Evolutionary conservation across 257 asterid species (phyloP), one percentile per base, ranked within the genome.

Genomic region (Haberlea rhodopensis): DNA sequence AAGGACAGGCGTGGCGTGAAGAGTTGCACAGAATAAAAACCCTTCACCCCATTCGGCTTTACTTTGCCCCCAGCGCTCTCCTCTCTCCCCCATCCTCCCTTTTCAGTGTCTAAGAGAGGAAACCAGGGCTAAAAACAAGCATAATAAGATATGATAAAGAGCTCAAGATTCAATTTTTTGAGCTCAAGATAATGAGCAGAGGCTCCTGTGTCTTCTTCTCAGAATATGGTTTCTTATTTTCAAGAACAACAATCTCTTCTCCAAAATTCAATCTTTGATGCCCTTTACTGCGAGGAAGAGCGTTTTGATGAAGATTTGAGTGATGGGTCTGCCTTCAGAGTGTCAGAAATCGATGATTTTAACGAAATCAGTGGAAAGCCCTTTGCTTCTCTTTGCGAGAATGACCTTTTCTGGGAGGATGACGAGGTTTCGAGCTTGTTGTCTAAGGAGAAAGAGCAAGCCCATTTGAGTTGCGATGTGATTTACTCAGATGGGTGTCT

Each of bases 341-440:
- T 66, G 9, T 69, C 76, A 2, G 76, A 73, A 28, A 69, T 51
- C 28, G 72, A 69, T 27, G 71, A 69, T 68, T 52, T 45, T 58
- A 18, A 32, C 19, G 65, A 69, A 66, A 72, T 74, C 76, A 53
- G 66, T 1, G 58, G 75, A 71, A 78, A 66, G 23, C 74, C 78
- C 43, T 70, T 72, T 57, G 29, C 73, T 78, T 76, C 83, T 67
- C 63, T 71, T 45, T 67, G 66, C 22, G 89, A 81, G 70, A 84
- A 80, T 65, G 97, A 92, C 80, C 66, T 84, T 59, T 80, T 82
- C 59, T 92, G 97, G 98, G 98, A 89, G 57, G 87, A 85, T 16
- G 90, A 81, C 1, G 97, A 92, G 87, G 81, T 92, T 59, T 63
- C 46, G 28, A 25, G 57, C 52, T 87, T 92, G 10, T 70, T 92